phyloP scores from a whole-genome alignment of 768 basidiomycete genomes.

The Kwoniella heveanensis region DNA sequence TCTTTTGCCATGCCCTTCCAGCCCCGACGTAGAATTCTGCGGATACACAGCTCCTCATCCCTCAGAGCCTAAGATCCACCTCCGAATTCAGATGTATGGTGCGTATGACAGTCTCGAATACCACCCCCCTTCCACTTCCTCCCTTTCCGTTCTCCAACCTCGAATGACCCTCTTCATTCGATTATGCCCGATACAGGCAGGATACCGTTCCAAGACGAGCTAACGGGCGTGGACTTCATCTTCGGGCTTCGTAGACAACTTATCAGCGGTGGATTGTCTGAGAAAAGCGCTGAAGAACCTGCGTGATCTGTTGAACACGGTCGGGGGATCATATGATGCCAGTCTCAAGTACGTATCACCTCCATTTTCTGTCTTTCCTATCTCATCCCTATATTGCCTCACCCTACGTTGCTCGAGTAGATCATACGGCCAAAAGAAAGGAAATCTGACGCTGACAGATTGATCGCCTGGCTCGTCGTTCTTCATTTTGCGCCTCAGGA shows the following conservation, averaged over 20 bases:
- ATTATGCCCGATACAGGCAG: too few species aligned
- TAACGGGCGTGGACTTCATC: too few species aligned
- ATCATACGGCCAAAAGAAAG: too few species aligned
- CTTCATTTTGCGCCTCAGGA: constrained; percentile 24
- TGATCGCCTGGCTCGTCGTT: background rate
- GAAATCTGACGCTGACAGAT: too few species aligned
- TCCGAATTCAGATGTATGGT: constrained; percentile 99
- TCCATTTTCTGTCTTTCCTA: background rate
- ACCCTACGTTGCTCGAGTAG: too few species aligned
- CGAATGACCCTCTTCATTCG: too few species aligned
- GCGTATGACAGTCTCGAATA: too few species aligned
- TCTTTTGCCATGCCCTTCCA: constrained; percentile 58
- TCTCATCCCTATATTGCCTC: background rate
- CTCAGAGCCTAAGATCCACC: constrained; percentile 91
- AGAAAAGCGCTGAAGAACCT: constrained; percentile 74
- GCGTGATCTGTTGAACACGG: constrained; percentile 70
- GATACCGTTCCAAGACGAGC: too few species aligned
- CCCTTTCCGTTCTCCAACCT: background rate
- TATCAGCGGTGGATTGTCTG: constrained; percentile 82
- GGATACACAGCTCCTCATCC: constrained; percentile 97
- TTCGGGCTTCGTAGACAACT: constrained; percentile 64
- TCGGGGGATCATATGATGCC: constrained; percentile 69
- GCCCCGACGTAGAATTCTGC: constrained; percentile 96
- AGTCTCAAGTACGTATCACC: constrained; percentile 60
- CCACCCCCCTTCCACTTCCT: too few species aligned